These are phyloP conservation scores for Cicer pinnatifidum DNA, from an alignment of 306 rosid species.

Conservation along the genomic window DNA sequence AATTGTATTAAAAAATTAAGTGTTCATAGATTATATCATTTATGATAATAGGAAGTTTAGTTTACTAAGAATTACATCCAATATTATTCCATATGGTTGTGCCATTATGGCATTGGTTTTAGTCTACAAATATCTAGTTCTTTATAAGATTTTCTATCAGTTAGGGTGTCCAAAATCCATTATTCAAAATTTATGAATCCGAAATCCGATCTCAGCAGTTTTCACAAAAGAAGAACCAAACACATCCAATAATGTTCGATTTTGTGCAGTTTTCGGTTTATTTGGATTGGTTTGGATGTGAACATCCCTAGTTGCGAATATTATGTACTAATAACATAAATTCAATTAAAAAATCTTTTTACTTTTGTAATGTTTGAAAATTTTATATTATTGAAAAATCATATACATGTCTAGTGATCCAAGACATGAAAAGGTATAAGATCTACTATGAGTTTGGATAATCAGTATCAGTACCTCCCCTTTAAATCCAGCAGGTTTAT, in stretches of 20 bases:
- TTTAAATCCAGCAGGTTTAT: constrained; percentile 77
- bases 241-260: too few species aligned
- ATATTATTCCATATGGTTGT: constrained; percentile 2
- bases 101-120: not conserved
- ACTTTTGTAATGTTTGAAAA: not conserved
- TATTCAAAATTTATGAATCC: not conserved
- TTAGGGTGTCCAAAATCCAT: constrained; percentile 19
- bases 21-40: constrained; percentile 24
- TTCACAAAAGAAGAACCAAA: too few species aligned
- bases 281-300: too few species aligned
- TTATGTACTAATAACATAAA: constrained; percentile 23
- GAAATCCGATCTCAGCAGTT: too few species aligned
- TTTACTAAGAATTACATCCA: constrained; percentile 7
- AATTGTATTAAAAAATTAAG: constrained; percentile 21
- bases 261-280: too few species aligned
- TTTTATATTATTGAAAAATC: constrained; percentile 6
- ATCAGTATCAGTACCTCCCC: constrained; percentile 74
- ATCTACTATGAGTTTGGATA: constrained; percentile 9
- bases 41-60: not conserved
- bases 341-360: not conserved
- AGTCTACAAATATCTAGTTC: constrained; percentile 27
- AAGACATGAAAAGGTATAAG: constrained; percentile 7
- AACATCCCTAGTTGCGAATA: too few species aligned
- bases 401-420: constrained; percentile 19
- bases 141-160: constrained; percentile 10